phyloP scores from a whole-genome alignment of 805 yeast species.

The Saccharomycopsis fodiens region DNA sequence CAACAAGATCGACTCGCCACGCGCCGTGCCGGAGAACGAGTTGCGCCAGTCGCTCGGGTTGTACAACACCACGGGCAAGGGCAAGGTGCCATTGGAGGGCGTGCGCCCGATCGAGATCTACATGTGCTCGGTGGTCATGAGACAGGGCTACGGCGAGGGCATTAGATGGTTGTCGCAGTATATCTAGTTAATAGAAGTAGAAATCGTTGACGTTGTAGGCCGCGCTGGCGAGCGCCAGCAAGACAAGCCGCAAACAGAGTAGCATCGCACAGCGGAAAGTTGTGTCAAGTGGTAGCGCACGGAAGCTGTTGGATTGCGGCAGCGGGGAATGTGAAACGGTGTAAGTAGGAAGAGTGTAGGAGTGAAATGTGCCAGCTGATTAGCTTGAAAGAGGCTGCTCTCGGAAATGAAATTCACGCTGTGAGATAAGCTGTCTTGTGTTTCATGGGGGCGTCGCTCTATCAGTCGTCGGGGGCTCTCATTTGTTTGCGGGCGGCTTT shows the following conservation, averaged over 20 bases:
- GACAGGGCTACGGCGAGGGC: conserved; percentile 98
- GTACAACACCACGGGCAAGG: conserved; percentile 86
- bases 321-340: too few species aligned
- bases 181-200: conserved; percentile 39
- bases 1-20: conserved; percentile 91
- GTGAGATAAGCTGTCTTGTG: too few species aligned
- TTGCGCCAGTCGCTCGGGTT: conserved; percentile 85
- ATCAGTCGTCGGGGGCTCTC: too few species aligned
- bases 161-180: conserved; percentile 97
- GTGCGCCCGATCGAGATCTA: conserved; percentile 91
- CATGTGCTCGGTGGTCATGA: conserved; percentile 98
- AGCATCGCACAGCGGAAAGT: neutral
- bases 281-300: neutral
- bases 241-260: neutral
- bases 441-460: too few species aligned
- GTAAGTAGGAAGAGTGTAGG: too few species aligned
- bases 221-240: neutral
- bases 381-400: too few species aligned
- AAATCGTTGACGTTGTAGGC: neutral
- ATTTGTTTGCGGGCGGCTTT: too few species aligned
- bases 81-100: conserved; percentile 56
- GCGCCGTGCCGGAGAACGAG: conserved; percentile 92
- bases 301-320: too few species aligned
- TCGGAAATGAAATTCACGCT: too few species aligned
- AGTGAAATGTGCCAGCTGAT: too few species aligned